A percentile compares a stretch with the other conserved stretches of the same genome.
Evolutionary conservation across 768 basidiomycete genomes (phyloP).

Genomic region (Collybiopsis luxurians): DNA sequence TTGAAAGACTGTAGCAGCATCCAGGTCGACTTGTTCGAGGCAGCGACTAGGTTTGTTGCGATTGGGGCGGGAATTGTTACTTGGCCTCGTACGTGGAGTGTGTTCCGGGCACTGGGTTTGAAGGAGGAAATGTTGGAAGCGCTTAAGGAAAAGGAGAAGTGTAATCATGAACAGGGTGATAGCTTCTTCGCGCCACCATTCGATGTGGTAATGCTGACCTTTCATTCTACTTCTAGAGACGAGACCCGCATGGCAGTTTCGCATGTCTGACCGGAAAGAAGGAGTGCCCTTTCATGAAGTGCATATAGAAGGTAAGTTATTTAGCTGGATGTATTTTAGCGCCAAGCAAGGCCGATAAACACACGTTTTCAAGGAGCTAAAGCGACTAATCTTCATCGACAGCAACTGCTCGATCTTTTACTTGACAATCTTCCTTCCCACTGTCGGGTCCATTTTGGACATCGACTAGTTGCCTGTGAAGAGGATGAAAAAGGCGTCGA

Average conservation of each 20-base stretch:
- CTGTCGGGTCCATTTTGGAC: slow-evolving; percentile 21
- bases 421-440: slow-evolving; percentile 15
- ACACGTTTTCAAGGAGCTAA: neutral
- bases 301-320: neutral
- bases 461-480: slow-evolving; percentile 27
- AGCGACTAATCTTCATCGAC: slow-evolving; percentile 20
- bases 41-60: slow-evolving; percentile 31
- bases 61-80: slow-evolving; percentile 36
- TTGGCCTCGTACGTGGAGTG: slow-evolving; percentile 16
- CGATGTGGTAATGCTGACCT: no score
- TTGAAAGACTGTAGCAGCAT: slow-evolving; percentile 24
- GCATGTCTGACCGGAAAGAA: neutral
- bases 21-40: slow-evolving; percentile 38
- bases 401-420: slow-evolving; percentile 23
- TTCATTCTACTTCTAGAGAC: no score
- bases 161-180: neutral
- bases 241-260: neutral
- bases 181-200: no score
- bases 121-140: neutral
- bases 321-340: neutral
- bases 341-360: neutral
- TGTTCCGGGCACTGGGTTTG: neutral
- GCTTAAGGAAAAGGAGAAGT: neutral
- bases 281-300: neutral
- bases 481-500: slow-evolving; percentile 13